Evolutionary conservation across 2,329 filamentous ascomycete genomes (phyloP), one percentile per base, ranked within the genome.

Genomic region (Fusarium burgessii): DNA sequence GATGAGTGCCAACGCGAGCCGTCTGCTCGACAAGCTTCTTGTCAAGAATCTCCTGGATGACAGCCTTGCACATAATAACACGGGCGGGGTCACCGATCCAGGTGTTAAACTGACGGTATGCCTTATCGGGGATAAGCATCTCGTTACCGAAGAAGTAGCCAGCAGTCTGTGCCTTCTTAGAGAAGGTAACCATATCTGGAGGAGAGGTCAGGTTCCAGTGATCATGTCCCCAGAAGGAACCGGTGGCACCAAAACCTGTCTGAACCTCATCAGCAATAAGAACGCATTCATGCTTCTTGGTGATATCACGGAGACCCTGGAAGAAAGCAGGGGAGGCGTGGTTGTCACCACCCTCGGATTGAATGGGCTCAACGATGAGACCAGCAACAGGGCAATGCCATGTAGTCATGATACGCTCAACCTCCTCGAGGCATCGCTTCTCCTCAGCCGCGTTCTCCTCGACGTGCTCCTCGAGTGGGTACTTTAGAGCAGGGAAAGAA

Each of bases 181-280:
- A 92, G 84, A 95, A 95, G 32, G 93, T 95, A n/a, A 95, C 93
- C 83, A 95, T 94, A 79, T 95, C 93, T 3, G 93, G 93, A 25
- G 92, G 91, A 14, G 88, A 84, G 42, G 84, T 76, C 45, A 95
- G 85, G 77, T 91, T 87, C 93, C 93, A 95, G 87, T 95, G 92
- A 74, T 94, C 92, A 80, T 95, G 93, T 17, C 92, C 93, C 93
- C 93, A 95, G 87, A 95, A 94, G 77, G 92, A 93, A 64, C 93
- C 93, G 1, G 93, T 95, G n/a, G 93, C 92, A 76, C 93, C 93
- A 54, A 95, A 90, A 78, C 76, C 92, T 20, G 93, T 95, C 82
- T 95, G 93, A 36, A 95, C 93, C 82, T 95, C 93, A 77, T 95
- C 93, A 59, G 94, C 92, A 75, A 95, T 95, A 80, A 95, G 84